These are phyloP conservation scores for Malus hybrid DNA, from an alignment of 331 rosid species.

Conservation along the genomic window DNA sequence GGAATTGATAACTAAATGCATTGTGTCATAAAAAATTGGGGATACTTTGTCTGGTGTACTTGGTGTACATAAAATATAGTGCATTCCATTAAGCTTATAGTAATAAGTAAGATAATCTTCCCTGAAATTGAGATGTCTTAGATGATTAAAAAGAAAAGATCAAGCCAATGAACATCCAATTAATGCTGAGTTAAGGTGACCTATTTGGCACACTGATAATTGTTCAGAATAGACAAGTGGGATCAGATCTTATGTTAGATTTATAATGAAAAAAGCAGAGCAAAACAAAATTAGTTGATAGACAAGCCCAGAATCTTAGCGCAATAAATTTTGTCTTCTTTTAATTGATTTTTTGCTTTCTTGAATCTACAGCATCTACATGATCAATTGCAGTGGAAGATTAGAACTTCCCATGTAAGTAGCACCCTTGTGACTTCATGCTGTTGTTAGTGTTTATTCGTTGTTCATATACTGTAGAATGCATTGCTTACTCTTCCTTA, in stretches of 20 bases:
- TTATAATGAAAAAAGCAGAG: not conserved
- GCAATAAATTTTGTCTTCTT: not conserved
- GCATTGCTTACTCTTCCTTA: not conserved
- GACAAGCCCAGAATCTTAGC: not conserved
- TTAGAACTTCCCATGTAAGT: constrained; percentile 95
- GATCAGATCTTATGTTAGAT: not conserved
- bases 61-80: no score
- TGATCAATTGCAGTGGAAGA: constrained; percentile 93
- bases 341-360: constrained; percentile 1
- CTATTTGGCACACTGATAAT: not conserved
- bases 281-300: not conserved
- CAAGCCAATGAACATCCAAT: not conserved
- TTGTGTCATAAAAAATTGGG: not conserved
- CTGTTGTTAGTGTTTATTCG: not conserved
- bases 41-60: not conserved
- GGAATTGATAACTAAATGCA: not conserved
- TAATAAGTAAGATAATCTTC: not conserved
- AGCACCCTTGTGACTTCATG: constrained; percentile 11
- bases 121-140: not conserved
- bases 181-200: not conserved
- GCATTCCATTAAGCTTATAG: no score
- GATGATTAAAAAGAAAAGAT: not conserved
- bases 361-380: constrained; percentile 60
- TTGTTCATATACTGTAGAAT: not conserved
- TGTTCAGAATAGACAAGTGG: not conserved